Base-by-base conservation (phyloP, 352 stramenopile species). In the Phytophthora sojae region DNA sequence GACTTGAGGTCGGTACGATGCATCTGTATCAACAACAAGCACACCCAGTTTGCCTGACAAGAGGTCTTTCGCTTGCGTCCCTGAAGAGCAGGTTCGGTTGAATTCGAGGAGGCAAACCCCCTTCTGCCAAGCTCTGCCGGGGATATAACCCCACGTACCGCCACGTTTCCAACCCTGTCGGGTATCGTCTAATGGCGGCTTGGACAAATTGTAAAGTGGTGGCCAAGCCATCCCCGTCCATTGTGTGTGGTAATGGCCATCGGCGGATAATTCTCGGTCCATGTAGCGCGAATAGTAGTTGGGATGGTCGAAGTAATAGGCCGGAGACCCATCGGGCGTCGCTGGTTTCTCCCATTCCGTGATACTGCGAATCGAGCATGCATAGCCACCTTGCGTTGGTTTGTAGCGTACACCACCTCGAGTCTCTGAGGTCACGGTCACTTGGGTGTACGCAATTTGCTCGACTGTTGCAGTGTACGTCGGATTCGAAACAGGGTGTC, bases 261-360 rank as follows among this genome's bases (percentile, higher is more conserved):
- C 93, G 23, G 68, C 75, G 52, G 93, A 93, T 52, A 86, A 57
- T 30, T 76, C 80, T 59, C 75, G 81, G 81, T 99, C 89, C 97
- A 99, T 99, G 75, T 98, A 99, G 14, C 82, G 87, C 14, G 94
- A 99, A 61, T 97, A 99, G 61, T 98, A 99, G 79, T 99, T 99
- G 3, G 97, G 94, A 69, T 98, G 94, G 57, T 98, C 76, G 32
- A 96, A 95, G 57, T 98, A 89, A 49, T 79, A 91, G n/a, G 82
- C 78, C 0, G 91, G 53, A 8, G 85, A 94, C 4, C 76, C 84
- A 47, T 83, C 76, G 12, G 76, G 68, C 4, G 75, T 86, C 37
- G 44, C 52, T 4, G 86, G 86, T 66, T 98, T 98, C 67, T 99
- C 97, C 93, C 93, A 99, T 64, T 97, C 37, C 9, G 95, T 99